Evolutionary conservation across 1,139 yeast species (phyloP).

Genomic region (Pichia sp.): DNA sequence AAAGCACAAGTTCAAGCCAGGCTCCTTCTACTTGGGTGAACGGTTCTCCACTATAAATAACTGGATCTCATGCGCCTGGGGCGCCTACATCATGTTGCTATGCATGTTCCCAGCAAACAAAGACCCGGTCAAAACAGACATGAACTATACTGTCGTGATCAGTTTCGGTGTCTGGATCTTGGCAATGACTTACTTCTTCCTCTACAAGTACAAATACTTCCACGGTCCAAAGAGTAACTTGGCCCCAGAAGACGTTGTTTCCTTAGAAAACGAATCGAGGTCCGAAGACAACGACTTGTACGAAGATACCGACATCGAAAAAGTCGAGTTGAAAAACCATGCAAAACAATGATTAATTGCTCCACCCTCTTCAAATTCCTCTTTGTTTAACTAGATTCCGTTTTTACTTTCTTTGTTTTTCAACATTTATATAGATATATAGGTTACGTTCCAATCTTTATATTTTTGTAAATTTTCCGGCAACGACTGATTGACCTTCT

Average conservation of each 20-base stretch:
- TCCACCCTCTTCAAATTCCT: not conserved
- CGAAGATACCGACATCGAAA: slow-evolving; percentile 21
- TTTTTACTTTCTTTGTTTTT: not conserved
- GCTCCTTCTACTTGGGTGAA: slow-evolving; percentile 59
- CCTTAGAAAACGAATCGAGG: not conserved
- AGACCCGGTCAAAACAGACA: slow-evolving; percentile 29
- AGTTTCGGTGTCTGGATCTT: slow-evolving; percentile 46
- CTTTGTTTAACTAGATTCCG: not conserved
- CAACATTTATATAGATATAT: slow-evolving; percentile 21
- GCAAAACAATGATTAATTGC: not conserved
- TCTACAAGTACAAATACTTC: slow-evolving; percentile 45
- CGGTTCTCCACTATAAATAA: slow-evolving; percentile 41
- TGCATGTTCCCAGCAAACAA: slow-evolving; percentile 43
- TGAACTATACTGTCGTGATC: slow-evolving; percentile 46
- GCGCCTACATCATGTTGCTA: slow-evolving; percentile 42
- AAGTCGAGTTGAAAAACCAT: not conserved
- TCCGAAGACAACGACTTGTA: slow-evolving; percentile 1
- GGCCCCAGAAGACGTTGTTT: slow-evolving; percentile 9
- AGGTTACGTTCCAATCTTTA: slow-evolving; percentile 28
- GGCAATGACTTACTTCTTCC: slow-evolving; percentile 41
- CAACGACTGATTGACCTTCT: slow-evolving; percentile 26
- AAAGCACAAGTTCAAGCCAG: slow-evolving; percentile 51
- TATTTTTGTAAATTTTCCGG: slow-evolving; percentile 30
- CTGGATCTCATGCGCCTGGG: slow-evolving; percentile 33
- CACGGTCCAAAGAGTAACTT: slow-evolving; percentile 48